Evolutionary conservation across 495 filamentous ascomycete species (phyloP).

Genomic region (Pyronema omphalodes): DNA sequence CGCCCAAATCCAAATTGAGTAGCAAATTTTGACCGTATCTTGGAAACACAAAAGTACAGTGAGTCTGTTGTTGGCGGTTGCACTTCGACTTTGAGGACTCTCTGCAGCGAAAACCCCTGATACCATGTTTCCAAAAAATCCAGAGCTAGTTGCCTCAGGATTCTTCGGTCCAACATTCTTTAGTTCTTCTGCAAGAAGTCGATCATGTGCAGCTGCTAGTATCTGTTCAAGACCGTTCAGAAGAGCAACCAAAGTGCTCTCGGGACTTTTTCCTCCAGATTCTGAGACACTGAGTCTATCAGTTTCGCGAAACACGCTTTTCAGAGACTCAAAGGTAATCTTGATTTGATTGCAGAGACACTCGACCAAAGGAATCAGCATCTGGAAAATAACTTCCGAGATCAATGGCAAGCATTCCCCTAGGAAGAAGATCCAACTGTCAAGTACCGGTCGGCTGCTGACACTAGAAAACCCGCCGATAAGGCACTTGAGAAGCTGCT

Average conservation of each 20-base stretch:
- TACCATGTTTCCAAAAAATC: constrained; percentile 95
- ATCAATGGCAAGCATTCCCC: constrained; percentile 68
- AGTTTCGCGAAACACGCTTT: constrained; percentile 35
- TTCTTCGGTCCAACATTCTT: constrained; percentile 47
- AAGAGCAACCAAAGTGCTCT: constrained; percentile 53
- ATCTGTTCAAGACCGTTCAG: constrained; percentile 81
- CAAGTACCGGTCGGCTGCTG: constrained; percentile 57
- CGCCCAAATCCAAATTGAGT: constrained; percentile 90
- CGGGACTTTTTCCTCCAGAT: constrained; percentile 30
- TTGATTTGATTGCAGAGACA: constrained; percentile 64
- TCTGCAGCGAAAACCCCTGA: constrained; percentile 79
- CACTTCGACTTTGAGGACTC: constrained; percentile 48
- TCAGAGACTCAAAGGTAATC: constrained; percentile 45
- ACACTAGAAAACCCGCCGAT: constrained; percentile 60
- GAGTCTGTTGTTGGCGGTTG: constrained; percentile 77
- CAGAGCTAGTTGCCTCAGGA: constrained; percentile 54
- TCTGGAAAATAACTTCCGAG: constrained; percentile 67
- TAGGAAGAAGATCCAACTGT: constrained; percentile 83
- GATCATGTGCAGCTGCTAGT: constrained; percentile 72
- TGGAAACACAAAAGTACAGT: constrained; percentile 94
- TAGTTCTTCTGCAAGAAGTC: constrained; percentile 55
- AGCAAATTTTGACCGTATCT: constrained; percentile 79
- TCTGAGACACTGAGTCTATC: constrained; percentile 3
- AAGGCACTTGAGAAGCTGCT: constrained; percentile 62
- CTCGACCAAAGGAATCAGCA: constrained; percentile 74